Base-by-base conservation (phyloP, 176 grass and related monocot genomes). In the Eragrostis nindensis region DNA sequence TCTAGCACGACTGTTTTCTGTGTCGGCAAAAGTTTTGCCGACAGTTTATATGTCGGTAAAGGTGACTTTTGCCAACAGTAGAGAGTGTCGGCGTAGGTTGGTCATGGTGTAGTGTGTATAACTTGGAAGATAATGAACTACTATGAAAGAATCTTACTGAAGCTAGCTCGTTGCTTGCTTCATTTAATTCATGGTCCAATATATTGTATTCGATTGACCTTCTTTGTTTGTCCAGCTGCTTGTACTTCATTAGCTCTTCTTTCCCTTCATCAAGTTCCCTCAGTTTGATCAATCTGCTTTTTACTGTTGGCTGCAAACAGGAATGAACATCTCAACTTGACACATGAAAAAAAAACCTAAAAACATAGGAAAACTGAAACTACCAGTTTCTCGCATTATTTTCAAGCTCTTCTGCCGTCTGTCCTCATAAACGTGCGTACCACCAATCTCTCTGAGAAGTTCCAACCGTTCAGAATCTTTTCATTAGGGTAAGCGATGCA, bases 391-490 rank as follows among this genome's bases (percentile, higher is more conserved):
- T 77, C 91, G 88, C 96, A 98, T 95, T 81, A 98, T 98, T 85
- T 98, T 98, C 90, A 95, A 95, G 82, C 96, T 98, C 69, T 98
- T 92, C 18, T 75, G 84, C 38, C 90, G 82, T 70, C 90, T 91
- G 50, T 98, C 96, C 84, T 98, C 96, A 49, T 98, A 98, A 70
- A 98, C 96, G 32, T 88, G 90, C 5, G 96, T 98, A 55, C 96
- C 96, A 81, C 96, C 96, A 74, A 98, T 98, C 88, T 98, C 95
- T 90, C 95, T 98, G 19, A 98, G 89, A 78, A 98, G 90, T 93
- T 98, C 92, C 82, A 98, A 71, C 36, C 96, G 90, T 81, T 98
- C 96, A 53, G 92, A 89, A 78, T 98, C 96, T 89, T 95, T n/a
- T 98, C 96, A 98, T 98, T 79, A 98, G 86, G 67, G 96, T 98